Conservation (phyloP, 2,329 filamentous ascomycete species). For the Trichoderma endophyticum region DNA sequence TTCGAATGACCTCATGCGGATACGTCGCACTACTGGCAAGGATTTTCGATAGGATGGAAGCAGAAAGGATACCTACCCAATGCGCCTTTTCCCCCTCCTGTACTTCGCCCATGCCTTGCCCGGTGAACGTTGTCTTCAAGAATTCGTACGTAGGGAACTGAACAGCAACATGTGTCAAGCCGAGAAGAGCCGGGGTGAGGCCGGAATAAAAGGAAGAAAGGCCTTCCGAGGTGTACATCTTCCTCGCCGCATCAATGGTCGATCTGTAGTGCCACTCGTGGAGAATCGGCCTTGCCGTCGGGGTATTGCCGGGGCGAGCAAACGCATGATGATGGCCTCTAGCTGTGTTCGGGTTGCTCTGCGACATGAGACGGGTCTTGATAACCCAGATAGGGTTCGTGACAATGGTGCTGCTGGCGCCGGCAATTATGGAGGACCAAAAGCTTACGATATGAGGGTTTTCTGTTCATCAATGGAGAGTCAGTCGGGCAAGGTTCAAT, state of each 20-base stretch:
- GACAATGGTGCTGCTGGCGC: constrained; percentile 85
- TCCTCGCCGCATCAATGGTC: constrained; percentile 85
- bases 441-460: constrained; percentile 78
- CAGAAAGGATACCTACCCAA: constrained; percentile 78
- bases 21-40: constrained; percentile 94
- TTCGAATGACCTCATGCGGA: constrained; percentile 93
- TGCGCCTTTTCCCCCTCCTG: constrained; percentile 52
- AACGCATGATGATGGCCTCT: constrained; percentile 45
- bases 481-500: not conserved
- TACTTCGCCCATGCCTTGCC: constrained; percentile 76
- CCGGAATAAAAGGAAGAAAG: constrained; percentile 92
- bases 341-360: constrained; percentile 55
- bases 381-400: constrained; percentile 99
- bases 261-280: constrained; percentile 87
- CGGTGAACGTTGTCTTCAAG: constrained; percentile 86
- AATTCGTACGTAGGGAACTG: constrained; percentile 97
- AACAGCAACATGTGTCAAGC: constrained; percentile 91
- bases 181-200: constrained; percentile 84
- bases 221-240: constrained; percentile 93
- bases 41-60: constrained; percentile 91
- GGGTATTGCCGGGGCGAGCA: constrained; percentile 51
- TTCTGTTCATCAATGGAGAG: constrained; percentile 42
- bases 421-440: constrained; percentile 86
- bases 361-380: constrained; percentile 97
- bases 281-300: constrained; percentile 52